phyloP scores from a whole-genome alignment of 108 stramenopile genomes.

The Fragilariopsis cylindrus region DNA sequence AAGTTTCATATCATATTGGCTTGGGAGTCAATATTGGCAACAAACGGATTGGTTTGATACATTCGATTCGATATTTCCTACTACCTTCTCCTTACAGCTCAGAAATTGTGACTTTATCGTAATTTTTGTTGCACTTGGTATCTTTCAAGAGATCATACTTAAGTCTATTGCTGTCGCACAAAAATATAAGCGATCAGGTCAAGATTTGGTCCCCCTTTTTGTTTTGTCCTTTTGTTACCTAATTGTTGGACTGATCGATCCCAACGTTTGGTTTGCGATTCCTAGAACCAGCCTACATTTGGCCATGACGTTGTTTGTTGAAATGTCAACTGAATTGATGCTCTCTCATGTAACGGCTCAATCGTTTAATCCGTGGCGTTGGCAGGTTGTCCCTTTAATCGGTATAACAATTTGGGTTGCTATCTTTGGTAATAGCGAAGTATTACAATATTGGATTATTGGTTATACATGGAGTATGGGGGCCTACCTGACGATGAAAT shows the following conservation, averaged over 20 bases:
- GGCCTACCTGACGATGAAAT: slow-evolving; percentile 64
- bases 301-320: slow-evolving; percentile 66
- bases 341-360: slow-evolving; percentile 75
- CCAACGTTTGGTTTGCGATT: slow-evolving; percentile 38
- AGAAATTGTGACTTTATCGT: slow-evolving; percentile 64
- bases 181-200: slow-evolving; percentile 37
- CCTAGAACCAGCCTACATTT: slow-evolving; percentile 73
- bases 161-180: slow-evolving; percentile 47
- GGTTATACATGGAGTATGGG: slow-evolving; percentile 55
- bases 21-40: slow-evolving; percentile 71
- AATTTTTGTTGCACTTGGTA: slow-evolving; percentile 31
- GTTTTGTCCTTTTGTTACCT: slow-evolving; percentile 39
- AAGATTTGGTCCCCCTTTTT: slow-evolving; percentile 49
- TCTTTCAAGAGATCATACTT: slow-evolving; percentile 56
- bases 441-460: slow-evolving; percentile 35
- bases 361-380: slow-evolving; percentile 42
- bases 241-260: slow-evolving; percentile 40
- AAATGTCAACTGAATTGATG: slow-evolving; percentile 84
- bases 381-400: slow-evolving; percentile 58
- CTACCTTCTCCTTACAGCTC: slow-evolving; percentile 25
- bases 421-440: slow-evolving; percentile 9
- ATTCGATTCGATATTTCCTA: slow-evolving; percentile 21
- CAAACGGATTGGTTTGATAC: slow-evolving; percentile 40
- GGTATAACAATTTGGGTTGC: slow-evolving; percentile 41
- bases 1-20: slow-evolving; percentile 54